Evolutionary conservation across 2,329 filamentous ascomycete species (phyloP).

Genomic region (Alternaria infectoria): DNA sequence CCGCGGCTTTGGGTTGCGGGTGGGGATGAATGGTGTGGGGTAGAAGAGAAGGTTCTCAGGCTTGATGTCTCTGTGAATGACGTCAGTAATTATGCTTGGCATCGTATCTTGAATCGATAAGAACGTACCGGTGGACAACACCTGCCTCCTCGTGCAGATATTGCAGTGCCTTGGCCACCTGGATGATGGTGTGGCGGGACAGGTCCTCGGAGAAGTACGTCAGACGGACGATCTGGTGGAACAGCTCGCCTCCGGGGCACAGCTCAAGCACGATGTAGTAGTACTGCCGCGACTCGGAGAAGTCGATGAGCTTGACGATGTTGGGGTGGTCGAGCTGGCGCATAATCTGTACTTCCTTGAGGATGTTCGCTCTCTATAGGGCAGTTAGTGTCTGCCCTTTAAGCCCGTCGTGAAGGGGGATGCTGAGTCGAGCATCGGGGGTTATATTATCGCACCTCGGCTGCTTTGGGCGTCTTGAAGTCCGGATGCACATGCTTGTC

Average conservation of each 20-base stretch:
- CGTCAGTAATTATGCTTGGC: slow-evolving; percentile 41
- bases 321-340: slow-evolving; percentile 95
- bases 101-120: neutral
- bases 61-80: slow-evolving; percentile 82
- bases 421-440: slow-evolving; percentile 38
- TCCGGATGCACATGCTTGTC: slow-evolving; percentile 93
- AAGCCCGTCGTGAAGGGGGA: slow-evolving; percentile 24
- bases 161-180: slow-evolving; percentile 92
- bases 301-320: slow-evolving; percentile 91
- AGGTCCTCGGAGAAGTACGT: slow-evolving; percentile 98
- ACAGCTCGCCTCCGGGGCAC: slow-evolving; percentile 92
- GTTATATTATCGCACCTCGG: slow-evolving; percentile 77
- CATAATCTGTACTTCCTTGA: slow-evolving; percentile 99
- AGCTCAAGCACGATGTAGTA: slow-evolving; percentile 98
- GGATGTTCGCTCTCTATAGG: slow-evolving; percentile 86
- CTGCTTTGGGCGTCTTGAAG: slow-evolving; percentile 90
- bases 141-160: slow-evolving; percentile 95
- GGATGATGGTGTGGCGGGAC: slow-evolving; percentile 89
- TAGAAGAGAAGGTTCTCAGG: slow-evolving; percentile 96
- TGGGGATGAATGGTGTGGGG: slow-evolving; percentile 80
- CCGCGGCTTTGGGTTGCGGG: slow-evolving; percentile 79
- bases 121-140: slow-evolving; percentile 89
- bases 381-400: slow-evolving; percentile 50
- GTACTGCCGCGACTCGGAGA: slow-evolving; percentile 91
- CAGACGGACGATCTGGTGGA: slow-evolving; percentile 96